A percentile compares a stretch with the other conserved stretches of the same genome.
phyloP scores from a whole-genome alignment of 192 early-diverging fungal species.

The Lobulomyces angularis region DNA sequence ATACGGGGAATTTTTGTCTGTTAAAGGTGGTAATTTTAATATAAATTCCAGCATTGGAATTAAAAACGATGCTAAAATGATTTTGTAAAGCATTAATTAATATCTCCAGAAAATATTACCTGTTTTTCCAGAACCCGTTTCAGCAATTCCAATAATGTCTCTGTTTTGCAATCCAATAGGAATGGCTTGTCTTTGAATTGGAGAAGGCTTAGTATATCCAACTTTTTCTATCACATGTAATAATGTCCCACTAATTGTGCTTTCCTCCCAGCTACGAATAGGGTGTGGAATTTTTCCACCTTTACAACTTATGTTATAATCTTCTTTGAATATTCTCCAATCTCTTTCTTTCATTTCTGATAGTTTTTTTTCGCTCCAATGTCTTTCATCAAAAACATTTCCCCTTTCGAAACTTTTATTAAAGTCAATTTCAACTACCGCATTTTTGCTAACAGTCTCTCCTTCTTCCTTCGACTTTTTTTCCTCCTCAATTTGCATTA shows the following conservation, averaged over 20 bases:
- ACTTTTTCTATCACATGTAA: conserved; percentile 65
- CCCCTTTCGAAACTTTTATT: conserved; percentile 28
- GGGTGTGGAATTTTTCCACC: conserved; percentile 85
- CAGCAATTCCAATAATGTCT: conserved; percentile 77
- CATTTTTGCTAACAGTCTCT: conserved; percentile 36
- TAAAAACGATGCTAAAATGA: conserved; percentile 67
- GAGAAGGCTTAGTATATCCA: conserved; percentile 89
- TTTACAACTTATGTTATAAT: conserved; percentile 90
- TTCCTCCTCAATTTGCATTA: conserved; percentile 26
- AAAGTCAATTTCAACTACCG: not conserved
- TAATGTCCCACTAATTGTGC: conserved; percentile 52
- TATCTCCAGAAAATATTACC: conserved; percentile 23
- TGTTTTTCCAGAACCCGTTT: conserved; percentile 56
- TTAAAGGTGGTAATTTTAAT: conserved; percentile 60
- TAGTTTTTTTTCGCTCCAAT: conserved; percentile 89
- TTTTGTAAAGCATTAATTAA: conserved; percentile 1
- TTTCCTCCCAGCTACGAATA: conserved; percentile 79
- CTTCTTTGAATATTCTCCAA: conserved; percentile 99
- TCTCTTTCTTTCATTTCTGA: conserved; percentile 89
- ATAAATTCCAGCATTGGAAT: conserved; percentile 94
- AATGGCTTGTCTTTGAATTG: conserved; percentile 94
- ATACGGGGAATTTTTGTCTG: conserved; percentile 80
- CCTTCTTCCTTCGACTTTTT: conserved; percentile 43
- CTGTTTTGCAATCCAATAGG: conserved; percentile 88
- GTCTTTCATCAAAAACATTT: conserved; percentile 73